These are phyloP conservation scores for Camellia granthamiana DNA, from an alignment of 148 eudicot species.

Conservation along the genomic window DNA sequence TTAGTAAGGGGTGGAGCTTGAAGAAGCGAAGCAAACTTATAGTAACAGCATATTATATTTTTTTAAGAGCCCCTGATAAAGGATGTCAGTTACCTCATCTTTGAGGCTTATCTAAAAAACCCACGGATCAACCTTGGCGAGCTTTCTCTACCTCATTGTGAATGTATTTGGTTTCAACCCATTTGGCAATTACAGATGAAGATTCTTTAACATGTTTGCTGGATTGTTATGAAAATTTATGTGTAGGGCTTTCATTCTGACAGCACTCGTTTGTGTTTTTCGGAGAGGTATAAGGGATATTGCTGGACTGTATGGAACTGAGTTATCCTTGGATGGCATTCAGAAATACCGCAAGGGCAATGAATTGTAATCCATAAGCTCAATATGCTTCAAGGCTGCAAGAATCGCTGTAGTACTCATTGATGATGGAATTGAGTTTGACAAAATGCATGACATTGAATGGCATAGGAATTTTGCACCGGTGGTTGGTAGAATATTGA, in stretches of 20 bases:
- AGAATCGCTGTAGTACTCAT: constrained; percentile 67
- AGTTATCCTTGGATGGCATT: constrained; percentile 58
- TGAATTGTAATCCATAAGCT: constrained; percentile 55
- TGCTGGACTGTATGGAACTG: constrained; percentile 72
- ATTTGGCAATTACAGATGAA: background rate
- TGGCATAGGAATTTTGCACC: constrained; percentile 74
- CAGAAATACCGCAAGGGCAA: constrained; percentile 52
- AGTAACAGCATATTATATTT: too few species aligned
- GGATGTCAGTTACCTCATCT: background rate
- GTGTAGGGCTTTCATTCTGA: background rate
- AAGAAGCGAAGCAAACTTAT: too few species aligned
- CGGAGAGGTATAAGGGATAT: constrained; percentile 89
- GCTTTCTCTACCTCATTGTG: background rate
- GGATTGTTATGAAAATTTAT: background rate
- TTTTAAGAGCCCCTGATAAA: background rate
- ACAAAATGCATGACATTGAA: constrained; percentile 55
- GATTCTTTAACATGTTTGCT: background rate
- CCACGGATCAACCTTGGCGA: background rate
- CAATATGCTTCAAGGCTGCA: constrained; percentile 75
- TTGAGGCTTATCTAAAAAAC: background rate
- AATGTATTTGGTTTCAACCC: background rate
- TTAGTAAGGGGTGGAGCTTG: too few species aligned
- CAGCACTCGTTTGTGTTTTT: constrained; percentile 14
- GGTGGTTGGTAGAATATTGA: constrained; percentile 71
- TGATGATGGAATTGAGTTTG: constrained; percentile 82